phyloP scores from a whole-genome alignment of 805 yeast genomes.

The Candida easanensis region DNA sequence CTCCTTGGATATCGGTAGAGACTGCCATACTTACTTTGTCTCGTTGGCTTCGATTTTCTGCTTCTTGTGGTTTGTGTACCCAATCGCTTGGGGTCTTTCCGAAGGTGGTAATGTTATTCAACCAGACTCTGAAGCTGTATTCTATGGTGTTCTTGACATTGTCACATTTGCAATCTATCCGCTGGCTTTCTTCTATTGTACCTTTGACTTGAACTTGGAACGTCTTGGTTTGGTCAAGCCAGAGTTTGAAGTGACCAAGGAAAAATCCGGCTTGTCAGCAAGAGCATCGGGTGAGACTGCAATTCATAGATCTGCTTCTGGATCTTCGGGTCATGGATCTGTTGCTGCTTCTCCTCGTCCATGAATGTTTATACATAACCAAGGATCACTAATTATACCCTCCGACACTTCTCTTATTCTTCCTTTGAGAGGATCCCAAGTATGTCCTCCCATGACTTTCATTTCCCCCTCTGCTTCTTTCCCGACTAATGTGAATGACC shows the following conservation, averaged over 20 bases:
- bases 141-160: slow-evolving; percentile 50
- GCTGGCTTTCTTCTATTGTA: slow-evolving; percentile 26
- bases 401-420: too few relatives aligned
- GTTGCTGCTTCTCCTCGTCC: background rate
- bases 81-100: slow-evolving; percentile 43
- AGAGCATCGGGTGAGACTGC: slow-evolving; percentile 36
- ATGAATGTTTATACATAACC: too few relatives aligned
- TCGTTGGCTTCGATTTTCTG: slow-evolving; percentile 39
- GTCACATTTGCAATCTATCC: slow-evolving; percentile 42
- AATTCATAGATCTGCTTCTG: slow-evolving; percentile 15
- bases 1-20: slow-evolving; percentile 9
- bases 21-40: slow-evolving; percentile 28
- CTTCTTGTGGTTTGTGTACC: slow-evolving; percentile 24
- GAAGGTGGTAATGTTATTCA: slow-evolving; percentile 56
- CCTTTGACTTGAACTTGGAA: slow-evolving; percentile 12
- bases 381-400: too few relatives aligned
- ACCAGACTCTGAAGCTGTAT: slow-evolving; percentile 51
- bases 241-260: slow-evolving; percentile 15
- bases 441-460: too few relatives aligned
- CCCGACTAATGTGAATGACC: too few relatives aligned
- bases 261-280: slow-evolving; percentile 7
- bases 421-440: too few relatives aligned
- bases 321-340: slow-evolving; percentile 2
- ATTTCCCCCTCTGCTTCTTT: too few relatives aligned
- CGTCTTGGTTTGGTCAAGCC: slow-evolving; percentile 7